phyloP scores from a whole-genome alignment of 1,284 basidiomycete genomes.

The Austroboletus rostrupii region DNA sequence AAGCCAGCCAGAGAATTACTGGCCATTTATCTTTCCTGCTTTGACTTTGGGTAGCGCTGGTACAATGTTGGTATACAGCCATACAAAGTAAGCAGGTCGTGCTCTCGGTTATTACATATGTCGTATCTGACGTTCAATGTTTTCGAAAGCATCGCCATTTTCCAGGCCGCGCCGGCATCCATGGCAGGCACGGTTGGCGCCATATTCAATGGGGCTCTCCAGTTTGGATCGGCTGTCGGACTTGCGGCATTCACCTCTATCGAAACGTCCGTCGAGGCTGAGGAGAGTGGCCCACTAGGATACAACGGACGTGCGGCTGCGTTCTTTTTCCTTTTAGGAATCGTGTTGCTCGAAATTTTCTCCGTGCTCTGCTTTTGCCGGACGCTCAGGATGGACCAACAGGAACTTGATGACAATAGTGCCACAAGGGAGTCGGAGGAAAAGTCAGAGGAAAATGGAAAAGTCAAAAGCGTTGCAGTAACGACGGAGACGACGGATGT shows the following conservation, averaged over 20 bases:
- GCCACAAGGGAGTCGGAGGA: neutral
- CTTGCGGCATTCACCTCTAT: conserved; percentile 46
- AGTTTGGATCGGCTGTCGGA: conserved; percentile 49
- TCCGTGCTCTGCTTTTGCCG: conserved; percentile 39
- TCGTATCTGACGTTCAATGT: neutral
- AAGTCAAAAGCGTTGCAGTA: neutral
- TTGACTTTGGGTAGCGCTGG: conserved; percentile 45
- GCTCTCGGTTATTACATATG: neutral
- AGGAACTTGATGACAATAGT: neutral
- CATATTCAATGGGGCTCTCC: conserved; percentile 51
- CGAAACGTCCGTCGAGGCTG: conserved; percentile 40
- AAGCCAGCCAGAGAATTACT: conserved; percentile 38
- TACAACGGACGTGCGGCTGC: conserved; percentile 43
- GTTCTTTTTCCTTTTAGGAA: conserved; percentile 48
- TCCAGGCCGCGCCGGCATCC: conserved; percentile 42
- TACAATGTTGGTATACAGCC: conserved; percentile 29
- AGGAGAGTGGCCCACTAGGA: conserved; percentile 25
- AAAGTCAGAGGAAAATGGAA: neutral
- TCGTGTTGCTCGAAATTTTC: conserved; percentile 34
- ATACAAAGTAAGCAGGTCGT: conserved; percentile 34
- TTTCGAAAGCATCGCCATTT: conserved; percentile 44
- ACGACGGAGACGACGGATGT: neutral
- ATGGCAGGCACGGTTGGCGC: conserved; percentile 54
- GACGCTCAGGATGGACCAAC: conserved; percentile 1
- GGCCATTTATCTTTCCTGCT: conserved; percentile 46